Percentiles rank a stretch among this genome's conserved stretches.
phyloP scores from a whole-genome alignment of 2,329 filamentous ascomycete genomes.

The Colletotrichum lentis region DNA sequence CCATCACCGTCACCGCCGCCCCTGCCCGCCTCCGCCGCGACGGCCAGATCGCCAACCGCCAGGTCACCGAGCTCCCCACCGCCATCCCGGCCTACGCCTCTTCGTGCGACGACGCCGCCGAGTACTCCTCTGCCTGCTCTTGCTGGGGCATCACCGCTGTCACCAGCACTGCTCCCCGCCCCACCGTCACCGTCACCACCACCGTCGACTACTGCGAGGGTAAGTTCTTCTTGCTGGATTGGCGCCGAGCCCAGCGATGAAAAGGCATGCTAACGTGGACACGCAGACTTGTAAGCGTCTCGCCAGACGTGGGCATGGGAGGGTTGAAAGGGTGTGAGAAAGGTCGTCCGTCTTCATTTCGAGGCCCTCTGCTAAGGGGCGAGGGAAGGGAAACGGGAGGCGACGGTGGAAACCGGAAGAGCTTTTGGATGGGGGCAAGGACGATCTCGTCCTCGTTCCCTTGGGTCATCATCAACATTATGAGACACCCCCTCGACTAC shows the following conservation, averaged over 20 bases:
- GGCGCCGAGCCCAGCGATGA: too few species aligned
- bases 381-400: neutral
- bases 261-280: neutral
- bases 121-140: constrained; percentile 54
- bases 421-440: constrained; percentile 11
- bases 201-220: constrained; percentile 54
- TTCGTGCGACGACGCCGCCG: constrained; percentile 45
- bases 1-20: constrained; percentile 49
- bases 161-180: constrained; percentile 49
- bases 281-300: constrained; percentile 29
- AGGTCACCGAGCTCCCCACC: constrained; percentile 46
- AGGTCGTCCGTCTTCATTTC: constrained; percentile 18
- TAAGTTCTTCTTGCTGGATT: neutral
- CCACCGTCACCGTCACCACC: constrained; percentile 53
- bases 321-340: constrained; percentile 8
- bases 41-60: constrained; percentile 41
- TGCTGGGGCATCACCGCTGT: constrained; percentile 56
- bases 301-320: neutral
- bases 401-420: constrained; percentile 16
- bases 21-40: constrained; percentile 45
- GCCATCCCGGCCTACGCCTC: constrained; percentile 53
- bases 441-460: neutral
- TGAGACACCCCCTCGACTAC: constrained; percentile 1
- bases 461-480: neutral
- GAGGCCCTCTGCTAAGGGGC: constrained; percentile 8